Evolutionary conservation across 192 early-diverging fungal species (phyloP).

Genomic region (Backusella psychrophila): DNA sequence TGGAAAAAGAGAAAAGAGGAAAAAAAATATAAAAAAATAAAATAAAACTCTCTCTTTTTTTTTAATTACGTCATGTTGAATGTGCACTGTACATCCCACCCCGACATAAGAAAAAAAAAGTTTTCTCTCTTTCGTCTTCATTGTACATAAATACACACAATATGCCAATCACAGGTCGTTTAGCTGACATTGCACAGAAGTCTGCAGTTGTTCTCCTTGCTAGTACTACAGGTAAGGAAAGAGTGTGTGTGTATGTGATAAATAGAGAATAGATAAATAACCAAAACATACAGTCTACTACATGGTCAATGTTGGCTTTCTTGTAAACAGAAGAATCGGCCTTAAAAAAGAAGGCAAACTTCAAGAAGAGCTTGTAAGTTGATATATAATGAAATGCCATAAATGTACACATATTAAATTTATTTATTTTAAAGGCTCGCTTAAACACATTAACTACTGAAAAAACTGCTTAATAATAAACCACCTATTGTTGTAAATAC

Average conservation of each 20-base stretch:
- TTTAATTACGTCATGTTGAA: slow-evolving; percentile 6
- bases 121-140: background rate
- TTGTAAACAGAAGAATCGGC: slow-evolving; percentile 35
- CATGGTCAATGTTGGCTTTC: slow-evolving; percentile 28
- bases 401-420: too few species aligned
- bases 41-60: background rate
- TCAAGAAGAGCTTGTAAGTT: slow-evolving; percentile 39
- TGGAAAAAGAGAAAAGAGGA: background rate
- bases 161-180: slow-evolving; percentile 21
- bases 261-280: background rate
- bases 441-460: slow-evolving; percentile 2
- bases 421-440: background rate
- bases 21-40: background rate
- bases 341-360: slow-evolving; percentile 36
- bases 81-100: too few species aligned
- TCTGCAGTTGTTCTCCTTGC: slow-evolving; percentile 34
- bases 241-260: too few species aligned
- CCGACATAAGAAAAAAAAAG: background rate
- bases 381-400: too few species aligned
- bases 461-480: background rate
- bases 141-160: background rate
- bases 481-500: background rate
- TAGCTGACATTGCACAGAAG: slow-evolving; percentile 40
- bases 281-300: slow-evolving; percentile 31
- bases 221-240: slow-evolving; percentile 25